Evolutionary conservation across 768 basidiomycete genomes (phyloP).

Genomic region (Strobilomyces dryophilus): DNA sequence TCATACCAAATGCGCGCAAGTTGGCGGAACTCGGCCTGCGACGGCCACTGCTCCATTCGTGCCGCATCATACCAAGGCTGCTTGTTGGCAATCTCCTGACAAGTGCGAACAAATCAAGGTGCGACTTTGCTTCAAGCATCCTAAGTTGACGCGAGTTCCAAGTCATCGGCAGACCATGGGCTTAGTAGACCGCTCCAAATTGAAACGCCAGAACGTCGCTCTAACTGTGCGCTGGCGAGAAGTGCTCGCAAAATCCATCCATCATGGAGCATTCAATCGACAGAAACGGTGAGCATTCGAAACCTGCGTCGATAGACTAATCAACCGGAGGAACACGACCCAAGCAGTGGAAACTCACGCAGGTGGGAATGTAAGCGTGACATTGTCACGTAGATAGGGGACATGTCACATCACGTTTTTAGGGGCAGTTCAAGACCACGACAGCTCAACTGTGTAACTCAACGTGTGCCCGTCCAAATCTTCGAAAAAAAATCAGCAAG

Average conservation of each 20-base stretch:
- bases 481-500: constrained; percentile 18
- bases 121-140: background rate
- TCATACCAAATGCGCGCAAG: constrained; percentile 22
- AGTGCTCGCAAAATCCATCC: background rate
- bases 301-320: background rate
- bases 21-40: constrained; percentile 16
- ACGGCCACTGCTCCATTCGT: constrained; percentile 3
- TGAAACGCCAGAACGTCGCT: constrained; percentile 7
- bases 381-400: constrained; percentile 26
- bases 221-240: background rate
- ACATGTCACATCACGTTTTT: constrained; percentile 24
- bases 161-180: background rate
- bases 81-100: background rate
- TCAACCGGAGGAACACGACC: background rate
- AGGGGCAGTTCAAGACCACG: constrained; percentile 25
- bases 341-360: constrained; percentile 1
- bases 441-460: constrained; percentile 22
- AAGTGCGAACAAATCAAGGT: constrained; percentile 3
- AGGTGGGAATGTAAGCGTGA: constrained; percentile 19
- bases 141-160: background rate
- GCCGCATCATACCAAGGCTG: background rate
- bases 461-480: constrained; percentile 27
- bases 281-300: constrained; percentile 1
- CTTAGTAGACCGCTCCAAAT: constrained; percentile 4
- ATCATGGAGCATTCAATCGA: background rate